Percentiles rank a stretch among this genome's conserved stretches.
Conservation (phyloP, 768 basidiomycete genomes). For the Amanita inopinata region DNA sequence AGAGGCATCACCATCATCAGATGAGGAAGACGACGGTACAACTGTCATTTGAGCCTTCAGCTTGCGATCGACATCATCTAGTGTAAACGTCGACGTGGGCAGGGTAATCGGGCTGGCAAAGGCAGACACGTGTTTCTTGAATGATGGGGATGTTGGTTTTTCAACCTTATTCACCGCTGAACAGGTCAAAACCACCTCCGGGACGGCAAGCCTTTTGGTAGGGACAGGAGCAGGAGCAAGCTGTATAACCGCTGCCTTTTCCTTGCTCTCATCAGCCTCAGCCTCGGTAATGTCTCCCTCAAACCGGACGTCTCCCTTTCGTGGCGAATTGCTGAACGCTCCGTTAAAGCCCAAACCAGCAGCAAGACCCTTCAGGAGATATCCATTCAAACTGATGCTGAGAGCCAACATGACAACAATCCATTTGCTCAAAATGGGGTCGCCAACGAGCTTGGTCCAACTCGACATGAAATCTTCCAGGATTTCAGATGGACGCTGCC, state of each 20-base stretch:
- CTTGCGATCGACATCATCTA: conserved; percentile 48
- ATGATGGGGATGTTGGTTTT: not conserved
- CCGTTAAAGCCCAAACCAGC: conserved; percentile 31
- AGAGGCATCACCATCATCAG: conserved; percentile 5
- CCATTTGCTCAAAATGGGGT: conserved; percentile 92
- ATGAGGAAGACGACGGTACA: conserved; percentile 8
- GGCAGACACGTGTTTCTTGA: not conserved
- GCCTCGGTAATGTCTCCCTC: conserved; percentile 15
- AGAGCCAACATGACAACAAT: conserved; percentile 83
- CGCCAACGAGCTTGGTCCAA: conserved; percentile 88
- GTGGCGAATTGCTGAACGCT: conserved; percentile 4
- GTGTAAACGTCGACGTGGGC: conserved; percentile 31
- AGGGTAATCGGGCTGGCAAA: conserved; percentile 15
- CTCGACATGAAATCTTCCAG: conserved; percentile 82
- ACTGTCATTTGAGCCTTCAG: conserved; percentile 17
- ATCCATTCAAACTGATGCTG: conserved; percentile 86
- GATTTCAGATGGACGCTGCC: conserved; percentile 33
- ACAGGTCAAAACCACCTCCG: not conserved
- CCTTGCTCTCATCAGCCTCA: conserved; percentile 14
- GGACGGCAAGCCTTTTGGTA: not conserved
- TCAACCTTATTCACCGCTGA: not conserved
- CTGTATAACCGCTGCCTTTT: conserved; percentile 2
- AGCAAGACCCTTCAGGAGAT: conserved; percentile 79
- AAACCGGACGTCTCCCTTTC: conserved; percentile 18
- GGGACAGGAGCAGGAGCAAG: conserved; percentile 4